Evolutionary conservation across 768 basidiomycete genomes (phyloP), one percentile per base, ranked within the genome.

Genomic region (Tricholoma flavovirens): DNA sequence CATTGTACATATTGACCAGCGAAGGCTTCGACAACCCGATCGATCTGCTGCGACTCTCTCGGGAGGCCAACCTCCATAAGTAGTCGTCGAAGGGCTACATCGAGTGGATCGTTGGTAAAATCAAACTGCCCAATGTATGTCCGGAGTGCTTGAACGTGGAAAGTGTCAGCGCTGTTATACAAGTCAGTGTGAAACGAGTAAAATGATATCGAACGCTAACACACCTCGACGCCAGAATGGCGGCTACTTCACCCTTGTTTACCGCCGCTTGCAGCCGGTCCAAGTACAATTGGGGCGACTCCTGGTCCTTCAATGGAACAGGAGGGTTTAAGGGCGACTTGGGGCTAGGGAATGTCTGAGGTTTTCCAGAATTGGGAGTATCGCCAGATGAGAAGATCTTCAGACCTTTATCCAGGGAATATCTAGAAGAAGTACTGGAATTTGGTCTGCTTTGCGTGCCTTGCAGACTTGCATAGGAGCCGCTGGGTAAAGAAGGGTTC

Each of bases 21-120:
- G 71, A 99, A 99, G 0, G 92, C 90, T 71, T 98, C 94, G 64
- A 99, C 92, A 49, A 98, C 92, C 56, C 97, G 81, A 71, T 99
- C 97, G 57, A 99, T 99, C 70, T 98, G 96, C 68, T 99, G 97
- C 1, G 97, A 98, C 75, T 99, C 97, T 54, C 87, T 80, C 2
- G 97, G 97, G 24, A 99, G 79, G 36, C 90, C 84, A 21, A 97
- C 83, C 62, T 94, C 85, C 89, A 97, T 93, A 33, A 99, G 77
- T 49, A 99, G 67, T 64, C 84, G 86, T 38, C 97, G 87, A 40
- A 99, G 73, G 17, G 97, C 91, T 29, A 98, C 83, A 66, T 99
- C 97, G 32, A 99, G 78, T 9, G 97, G 88, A 62, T 93, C 85
- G 46, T 80, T 76, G 15, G 70, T 69, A 65, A 98, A 97, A 60